A percentile compares a stretch with the other conserved stretches of the same genome.
These are phyloP conservation scores for Venturia aucupariae DNA, from an alignment of 2,329 filamentous ascomycete genomes.

Conservation along the genomic window DNA sequence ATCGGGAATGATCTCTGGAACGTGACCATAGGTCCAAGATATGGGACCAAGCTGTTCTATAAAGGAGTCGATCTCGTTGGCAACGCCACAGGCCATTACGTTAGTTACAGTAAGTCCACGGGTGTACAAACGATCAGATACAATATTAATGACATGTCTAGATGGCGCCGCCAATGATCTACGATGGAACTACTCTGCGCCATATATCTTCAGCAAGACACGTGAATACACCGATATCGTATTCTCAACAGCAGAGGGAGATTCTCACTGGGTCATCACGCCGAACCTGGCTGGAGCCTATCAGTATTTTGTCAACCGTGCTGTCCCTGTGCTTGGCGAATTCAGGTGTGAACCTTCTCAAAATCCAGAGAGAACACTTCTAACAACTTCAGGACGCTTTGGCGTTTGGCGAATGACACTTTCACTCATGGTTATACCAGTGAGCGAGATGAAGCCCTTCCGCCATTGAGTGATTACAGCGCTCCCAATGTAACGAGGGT, in stretches of 20 bases:
- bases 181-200: conserved; percentile 35
- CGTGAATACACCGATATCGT: conserved; percentile 39
- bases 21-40: conserved; percentile 30
- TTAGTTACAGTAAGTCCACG: conserved; percentile 33
- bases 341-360: too few relatives aligned
- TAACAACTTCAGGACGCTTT: conserved; percentile 43
- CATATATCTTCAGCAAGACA: conserved; percentile 33
- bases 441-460: conserved; percentile 37
- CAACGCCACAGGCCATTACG: conserved; percentile 34
- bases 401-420: conserved; percentile 40
- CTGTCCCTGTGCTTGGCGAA: conserved; percentile 39
- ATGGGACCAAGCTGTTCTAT: conserved; percentile 34
- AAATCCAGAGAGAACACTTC: too few relatives aligned
- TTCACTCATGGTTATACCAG: conserved; percentile 40
- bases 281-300: conserved; percentile 43
- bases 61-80: conserved; percentile 34
- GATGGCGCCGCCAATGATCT: conserved; percentile 28
- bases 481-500: conserved; percentile 30
- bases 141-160: neutral
- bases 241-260: conserved; percentile 39
- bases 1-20: conserved; percentile 36
- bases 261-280: conserved; percentile 45
- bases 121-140: neutral
- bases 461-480: conserved; percentile 29
- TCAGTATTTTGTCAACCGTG: conserved; percentile 45